These are phyloP conservation scores for Bruguiera hainesii DNA, from an alignment of 441 rosid species.

Conservation along the genomic window DNA sequence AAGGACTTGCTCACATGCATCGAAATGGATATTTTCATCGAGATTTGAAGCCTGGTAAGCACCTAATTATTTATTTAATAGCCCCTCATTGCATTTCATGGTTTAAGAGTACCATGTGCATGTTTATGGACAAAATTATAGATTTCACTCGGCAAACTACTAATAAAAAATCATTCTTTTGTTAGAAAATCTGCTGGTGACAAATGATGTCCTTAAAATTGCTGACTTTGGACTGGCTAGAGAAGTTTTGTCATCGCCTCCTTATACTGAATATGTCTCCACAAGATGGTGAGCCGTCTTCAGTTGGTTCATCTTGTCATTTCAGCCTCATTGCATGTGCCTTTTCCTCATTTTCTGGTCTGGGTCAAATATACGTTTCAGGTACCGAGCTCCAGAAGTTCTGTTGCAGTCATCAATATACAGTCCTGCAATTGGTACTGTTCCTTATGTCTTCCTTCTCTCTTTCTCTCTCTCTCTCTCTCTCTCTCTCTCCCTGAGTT, in stretches of 20 bases:
- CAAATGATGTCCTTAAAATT: conserved; percentile 71
- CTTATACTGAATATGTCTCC: conserved; percentile 90
- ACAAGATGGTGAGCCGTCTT: conserved; percentile 73
- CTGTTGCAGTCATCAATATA: conserved; percentile 78
- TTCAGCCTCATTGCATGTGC: neutral
- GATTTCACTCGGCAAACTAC: conserved; percentile 12
- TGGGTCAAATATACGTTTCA: conserved; percentile 20
- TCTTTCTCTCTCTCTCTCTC: too few species aligned
- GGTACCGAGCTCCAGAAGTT: conserved; percentile 99
- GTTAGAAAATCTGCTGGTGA: conserved; percentile 77
- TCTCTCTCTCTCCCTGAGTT: too few species aligned
- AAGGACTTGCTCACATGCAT: conserved; percentile 91
- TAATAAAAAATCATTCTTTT: conserved; percentile 11
- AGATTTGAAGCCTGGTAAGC: conserved; percentile 91
- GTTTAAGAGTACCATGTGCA: conserved; percentile 9
- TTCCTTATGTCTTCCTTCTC: neutral
- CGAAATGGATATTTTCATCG: conserved; percentile 91
- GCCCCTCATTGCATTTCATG: neutral
- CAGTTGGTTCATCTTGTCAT: neutral
- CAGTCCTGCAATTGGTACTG: conserved; percentile 79
- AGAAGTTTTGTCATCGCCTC: conserved; percentile 73
- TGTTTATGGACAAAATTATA: neutral
- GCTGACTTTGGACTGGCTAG: conserved; percentile 99
- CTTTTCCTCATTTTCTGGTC: neutral
- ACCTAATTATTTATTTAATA: neutral